Evolutionary conservation across 2,329 filamentous ascomycete genomes (phyloP), one percentile per base, ranked within the genome.

Genomic region (Aspergillus sp.): DNA sequence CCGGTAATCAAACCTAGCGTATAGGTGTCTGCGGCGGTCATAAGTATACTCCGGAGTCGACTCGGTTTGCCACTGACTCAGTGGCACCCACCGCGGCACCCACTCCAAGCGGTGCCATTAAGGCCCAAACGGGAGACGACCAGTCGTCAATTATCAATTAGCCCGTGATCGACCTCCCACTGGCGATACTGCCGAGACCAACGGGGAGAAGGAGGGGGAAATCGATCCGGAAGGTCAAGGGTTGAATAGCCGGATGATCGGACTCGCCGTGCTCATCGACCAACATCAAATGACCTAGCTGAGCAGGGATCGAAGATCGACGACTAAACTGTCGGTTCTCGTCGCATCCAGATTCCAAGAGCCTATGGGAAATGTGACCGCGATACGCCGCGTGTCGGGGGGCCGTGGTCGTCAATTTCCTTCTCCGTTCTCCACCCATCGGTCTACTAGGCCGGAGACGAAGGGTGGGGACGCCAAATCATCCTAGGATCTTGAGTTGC

Each of bases 251-350:
- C 17, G 38, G 17, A 41, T 17, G 38, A 41, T 41, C 7, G 38
- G 38, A 16, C 22, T 22, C 17, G 38, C 9, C 14, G 17, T 11
- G 11, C 9, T 44, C 17, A 22, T 24, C 13, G 2, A 24, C 42
- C 20, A 44, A 1, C 1, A 45, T 22, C 16, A 20, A 36, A n/a
- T 40, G 24, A 41, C 17, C 20, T 42, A 50, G 35, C 52, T 22
- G 43, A 47, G 26, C 44, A 52, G 36, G 50, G 53, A 50, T 48
- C 35, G 41, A 41, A 46, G 53, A 55, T 55, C 47, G 53, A 53
- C 50, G 48, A 48, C 35, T 49, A 50, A 48, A n/a, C 44, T 16
- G 43, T 40, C 49, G 19, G 14, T 10, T 24, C 20, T 45, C 42
- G 49, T 54, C 38, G 40, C 49, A 49, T 10, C 17, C 49, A 45